Evolutionary conservation across 2,329 filamentous ascomycete genomes (phyloP).

Genomic region (Colletotrichum zoysiae): DNA sequence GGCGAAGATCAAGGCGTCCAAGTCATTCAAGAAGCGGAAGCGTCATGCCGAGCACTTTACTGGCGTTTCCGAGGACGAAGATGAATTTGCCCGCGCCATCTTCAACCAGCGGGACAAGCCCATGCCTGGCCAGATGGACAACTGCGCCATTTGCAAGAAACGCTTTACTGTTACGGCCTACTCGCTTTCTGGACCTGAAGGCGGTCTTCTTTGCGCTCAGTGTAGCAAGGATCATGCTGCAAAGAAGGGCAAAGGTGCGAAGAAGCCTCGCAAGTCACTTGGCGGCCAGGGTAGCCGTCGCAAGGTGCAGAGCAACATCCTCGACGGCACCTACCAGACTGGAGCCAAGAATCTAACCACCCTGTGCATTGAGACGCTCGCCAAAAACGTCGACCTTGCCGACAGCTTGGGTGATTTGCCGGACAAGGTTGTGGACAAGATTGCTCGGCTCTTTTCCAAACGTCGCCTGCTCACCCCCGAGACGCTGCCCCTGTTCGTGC

Average conservation of each 20-base stretch:
- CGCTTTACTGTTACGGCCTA: conserved; percentile 95
- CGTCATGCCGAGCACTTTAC: conserved; percentile 47
- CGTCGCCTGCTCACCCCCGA: conserved; percentile 66
- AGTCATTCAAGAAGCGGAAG: conserved; percentile 68
- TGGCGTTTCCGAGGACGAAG: conserved; percentile 58
- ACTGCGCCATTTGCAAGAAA: conserved; percentile 87
- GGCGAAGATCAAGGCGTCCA: conserved; percentile 73
- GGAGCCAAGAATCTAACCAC: conserved; percentile 78
- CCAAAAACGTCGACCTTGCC: conserved; percentile 72
- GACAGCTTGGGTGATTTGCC: conserved; percentile 73
- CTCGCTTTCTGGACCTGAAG: conserved; percentile 83
- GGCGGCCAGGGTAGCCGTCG: conserved; percentile 74
- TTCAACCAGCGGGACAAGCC: conserved; percentile 64
- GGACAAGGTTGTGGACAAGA: conserved; percentile 66
- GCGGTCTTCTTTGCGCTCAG: conserved; percentile 85
- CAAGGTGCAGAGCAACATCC: conserved; percentile 83
- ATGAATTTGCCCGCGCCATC: conserved; percentile 63
- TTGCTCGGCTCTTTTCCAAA: conserved; percentile 72
- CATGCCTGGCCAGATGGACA: conserved; percentile 86
- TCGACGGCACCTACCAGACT: conserved; percentile 77
- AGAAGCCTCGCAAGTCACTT: conserved; percentile 48
- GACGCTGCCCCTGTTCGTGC: conserved; percentile 69
- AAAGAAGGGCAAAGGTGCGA: conserved; percentile 57
- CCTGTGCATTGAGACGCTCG: conserved; percentile 72
- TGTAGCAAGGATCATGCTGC: conserved; percentile 76